phyloP scores from a whole-genome alignment of 495 filamentous ascomycete species.

The Delitschia confertaspora region DNA sequence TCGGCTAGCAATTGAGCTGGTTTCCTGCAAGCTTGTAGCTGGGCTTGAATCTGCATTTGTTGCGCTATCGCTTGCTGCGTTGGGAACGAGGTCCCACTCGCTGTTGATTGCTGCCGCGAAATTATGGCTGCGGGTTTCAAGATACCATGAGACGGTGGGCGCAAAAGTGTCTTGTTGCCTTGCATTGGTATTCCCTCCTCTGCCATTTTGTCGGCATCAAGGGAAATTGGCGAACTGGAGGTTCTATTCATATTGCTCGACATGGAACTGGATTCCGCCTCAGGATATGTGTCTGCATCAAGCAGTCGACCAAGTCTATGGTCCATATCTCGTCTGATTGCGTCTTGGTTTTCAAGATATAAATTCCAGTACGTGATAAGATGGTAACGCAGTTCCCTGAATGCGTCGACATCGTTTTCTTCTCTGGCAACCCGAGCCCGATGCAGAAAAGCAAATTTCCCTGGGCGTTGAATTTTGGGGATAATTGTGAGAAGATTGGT shows the following conservation, averaged over 20 bases:
- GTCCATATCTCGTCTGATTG: constrained; percentile 12
- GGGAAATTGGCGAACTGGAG: not conserved
- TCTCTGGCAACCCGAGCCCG: constrained; percentile 25
- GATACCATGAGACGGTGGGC: too few relatives aligned
- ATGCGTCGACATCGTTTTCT: constrained; percentile 19
- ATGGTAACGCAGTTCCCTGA: constrained; percentile 20
- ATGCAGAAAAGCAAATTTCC: constrained; percentile 18
- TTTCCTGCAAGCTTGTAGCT: constrained; percentile 2
- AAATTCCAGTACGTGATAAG: constrained; percentile 21
- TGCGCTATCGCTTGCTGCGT: constrained; percentile 7
- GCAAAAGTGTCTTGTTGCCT: constrained; percentile 2
- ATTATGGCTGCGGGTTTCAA: not conserved
- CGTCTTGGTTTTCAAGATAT: constrained; percentile 21
- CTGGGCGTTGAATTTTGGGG: constrained; percentile 4
- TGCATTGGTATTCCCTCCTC: constrained; percentile 12
- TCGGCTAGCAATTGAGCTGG: not conserved
- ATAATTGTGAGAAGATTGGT: constrained; percentile 6
- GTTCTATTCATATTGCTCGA: not conserved
- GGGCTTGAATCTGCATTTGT: not conserved
- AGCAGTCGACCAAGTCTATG: constrained; percentile 8
- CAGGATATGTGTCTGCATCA: constrained; percentile 18
- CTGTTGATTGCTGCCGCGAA: not conserved
- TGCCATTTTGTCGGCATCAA: constrained; percentile 5
- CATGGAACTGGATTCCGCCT: not conserved
- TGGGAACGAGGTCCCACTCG: not conserved